phyloP scores from a whole-genome alignment of 129 eudicot genomes.

The Logfia minima region DNA sequence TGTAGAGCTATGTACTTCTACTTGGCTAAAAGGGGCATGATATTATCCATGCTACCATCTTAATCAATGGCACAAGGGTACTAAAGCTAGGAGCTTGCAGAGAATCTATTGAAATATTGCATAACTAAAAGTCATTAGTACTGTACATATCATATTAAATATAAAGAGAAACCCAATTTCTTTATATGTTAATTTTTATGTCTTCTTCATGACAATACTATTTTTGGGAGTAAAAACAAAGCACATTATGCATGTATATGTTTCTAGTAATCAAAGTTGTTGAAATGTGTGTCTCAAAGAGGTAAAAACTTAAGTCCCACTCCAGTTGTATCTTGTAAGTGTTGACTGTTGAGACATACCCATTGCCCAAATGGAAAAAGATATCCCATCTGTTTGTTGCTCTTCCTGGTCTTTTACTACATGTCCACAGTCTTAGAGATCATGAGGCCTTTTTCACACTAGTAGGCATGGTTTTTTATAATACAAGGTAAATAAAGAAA shows the following conservation, averaged over 20 bases:
- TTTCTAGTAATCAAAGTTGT: slow-evolving; percentile 33
- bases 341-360: slow-evolving; percentile 56
- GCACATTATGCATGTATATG: slow-evolving; percentile 21
- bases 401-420: slow-evolving; percentile 40
- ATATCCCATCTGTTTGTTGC: slow-evolving; percentile 49
- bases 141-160: neutral
- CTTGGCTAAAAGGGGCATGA: neutral
- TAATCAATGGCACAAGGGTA: slow-evolving; percentile 3
- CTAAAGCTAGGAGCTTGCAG: slow-evolving; percentile 4
- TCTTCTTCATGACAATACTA: neutral
- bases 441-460: slow-evolving; percentile 21
- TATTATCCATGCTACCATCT: neutral
- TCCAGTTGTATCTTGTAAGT: slow-evolving; percentile 34
- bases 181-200: neutral
- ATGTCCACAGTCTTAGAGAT: slow-evolving; percentile 20
- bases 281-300: slow-evolving; percentile 60
- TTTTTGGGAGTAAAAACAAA: slow-evolving; percentile 15
- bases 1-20: neutral
- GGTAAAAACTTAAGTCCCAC: slow-evolving; percentile 65
- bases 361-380: slow-evolving; percentile 71
- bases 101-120: neutral
- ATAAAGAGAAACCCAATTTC: neutral
- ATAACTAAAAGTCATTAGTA: neutral
- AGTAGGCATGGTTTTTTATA: slow-evolving; percentile 12
- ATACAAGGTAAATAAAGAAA: slow-evolving; percentile 11